Base-by-base conservation (phyloP, 257 asterid species). In the Rubia yunnanensis region DNA sequence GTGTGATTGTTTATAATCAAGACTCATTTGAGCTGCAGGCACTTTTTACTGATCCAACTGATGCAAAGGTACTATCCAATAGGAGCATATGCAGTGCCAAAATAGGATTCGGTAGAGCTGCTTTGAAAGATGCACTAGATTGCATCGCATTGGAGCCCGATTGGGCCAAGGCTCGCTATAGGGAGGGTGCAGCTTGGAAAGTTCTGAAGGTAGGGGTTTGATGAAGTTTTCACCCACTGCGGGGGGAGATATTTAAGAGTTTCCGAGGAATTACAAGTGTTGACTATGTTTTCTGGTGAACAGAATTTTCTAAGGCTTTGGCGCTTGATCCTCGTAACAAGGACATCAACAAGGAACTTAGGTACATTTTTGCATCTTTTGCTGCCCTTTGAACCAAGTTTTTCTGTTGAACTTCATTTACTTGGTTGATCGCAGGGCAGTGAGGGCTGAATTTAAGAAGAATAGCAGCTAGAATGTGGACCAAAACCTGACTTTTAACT, bases 161-260 rank as follows among this genome's bases (percentile, higher is more conserved):
- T 2, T 70, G 69, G 74, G 22, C 74, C 1, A 62, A 62, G 38
- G 64, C 69, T 9, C 74, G 62, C 28, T 70, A 36, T 7, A 52
- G 74, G 64, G 69, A 50, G 26, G 69, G 74, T 35, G 63, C 27
- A 32, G 68, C 73, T 4, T 62, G 68, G 68, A 52, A 9, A 28
- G 57, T 70, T 8, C 74, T 70, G n/a, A 1, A 70, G 3, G 64
- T 62, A 70, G 1, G 61, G 4, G 50, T 15, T 44, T 44, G 4
- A 4, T 3, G 5, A 44, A 44, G 7, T 3, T 44, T 44, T 44
- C 20, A 44, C n/a, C n/a, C n/a, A n/a, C n/a, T n/a, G n/a, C n/a
- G n/a, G n/a, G n/a, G n/a, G n/a, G n/a, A n/a, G n/a, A n/a, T n/a
- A n/a, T n/a, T n/a, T n/a, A n/a, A n/a, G n/a, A n/a, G n/a, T 44